A percentile compares a stretch with the other conserved stretches of the same genome.
These are phyloP conservation scores for Diaporthe ampelina DNA, from an alignment of 2,329 filamentous ascomycete species.

Conservation along the genomic window DNA sequence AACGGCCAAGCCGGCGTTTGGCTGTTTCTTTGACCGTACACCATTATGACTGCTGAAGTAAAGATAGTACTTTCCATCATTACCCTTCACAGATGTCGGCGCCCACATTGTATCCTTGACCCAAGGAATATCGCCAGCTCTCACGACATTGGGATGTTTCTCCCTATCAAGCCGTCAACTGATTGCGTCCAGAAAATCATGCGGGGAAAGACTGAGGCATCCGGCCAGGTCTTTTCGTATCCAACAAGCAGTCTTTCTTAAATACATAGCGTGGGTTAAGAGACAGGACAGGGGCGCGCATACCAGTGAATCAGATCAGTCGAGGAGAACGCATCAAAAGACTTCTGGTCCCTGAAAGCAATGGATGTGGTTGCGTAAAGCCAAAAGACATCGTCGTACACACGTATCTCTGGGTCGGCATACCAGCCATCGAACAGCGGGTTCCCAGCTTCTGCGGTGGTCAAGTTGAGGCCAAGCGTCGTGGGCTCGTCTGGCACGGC, in stretches of 20 bases:
- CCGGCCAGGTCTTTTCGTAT: background rate
- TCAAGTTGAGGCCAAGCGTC: background rate
- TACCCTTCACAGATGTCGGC: constrained; percentile 56
- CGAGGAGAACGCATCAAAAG: constrained; percentile 65
- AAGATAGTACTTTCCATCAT: constrained; percentile 60
- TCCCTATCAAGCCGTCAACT: background rate
- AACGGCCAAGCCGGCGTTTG: constrained; percentile 58
- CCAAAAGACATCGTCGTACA: constrained; percentile 61
- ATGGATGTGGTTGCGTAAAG: constrained; percentile 62
- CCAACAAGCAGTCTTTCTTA: background rate
- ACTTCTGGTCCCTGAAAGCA: constrained; percentile 61
- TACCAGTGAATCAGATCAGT: constrained; percentile 62
- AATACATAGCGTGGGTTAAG: too few species aligned
- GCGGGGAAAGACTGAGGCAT: too few species aligned
- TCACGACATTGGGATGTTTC: constrained; percentile 52
- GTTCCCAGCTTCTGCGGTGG: constrained; percentile 12
- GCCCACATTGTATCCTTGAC: constrained; percentile 61
- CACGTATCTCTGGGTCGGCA: constrained; percentile 62
- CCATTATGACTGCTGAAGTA: constrained; percentile 64
- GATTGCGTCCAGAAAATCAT: too few species aligned
- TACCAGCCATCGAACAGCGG: constrained; percentile 48
- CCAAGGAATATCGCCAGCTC: constrained; percentile 55
- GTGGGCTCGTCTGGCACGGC: background rate
- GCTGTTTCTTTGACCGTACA: constrained; percentile 50
- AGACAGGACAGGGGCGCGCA: constrained; percentile 50